Conservation (phyloP, 495 filamentous ascomycete species). For the Acidomyces sp. region DNA sequence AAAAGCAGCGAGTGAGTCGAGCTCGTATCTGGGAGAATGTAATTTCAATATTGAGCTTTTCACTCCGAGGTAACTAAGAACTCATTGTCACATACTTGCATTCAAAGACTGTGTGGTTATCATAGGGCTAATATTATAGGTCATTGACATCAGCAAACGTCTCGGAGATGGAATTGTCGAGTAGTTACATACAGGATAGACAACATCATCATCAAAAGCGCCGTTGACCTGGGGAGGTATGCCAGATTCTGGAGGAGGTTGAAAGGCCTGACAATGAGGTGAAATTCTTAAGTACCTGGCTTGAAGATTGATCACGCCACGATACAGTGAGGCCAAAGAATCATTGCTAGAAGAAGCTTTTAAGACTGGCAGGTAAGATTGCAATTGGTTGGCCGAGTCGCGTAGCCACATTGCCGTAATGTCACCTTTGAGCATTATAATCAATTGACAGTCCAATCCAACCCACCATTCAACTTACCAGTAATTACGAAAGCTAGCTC, state of each 20-base stretch:
- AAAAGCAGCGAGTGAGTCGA: constrained; percentile 56
- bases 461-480: constrained; percentile 21
- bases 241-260: constrained; percentile 43
- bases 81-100: constrained; percentile 44
- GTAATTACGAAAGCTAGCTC: constrained; percentile 54
- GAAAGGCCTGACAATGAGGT: constrained; percentile 54
- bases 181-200: too few relatives aligned
- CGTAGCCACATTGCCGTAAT: constrained; percentile 62
- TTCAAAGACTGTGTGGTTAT: constrained; percentile 41
- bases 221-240: constrained; percentile 37
- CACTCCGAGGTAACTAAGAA: too few relatives aligned
- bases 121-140: too few relatives aligned
- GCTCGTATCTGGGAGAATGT: constrained; percentile 30
- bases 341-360: constrained; percentile 37
- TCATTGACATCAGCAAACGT: too few relatives aligned
- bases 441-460: background rate
- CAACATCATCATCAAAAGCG: constrained; percentile 35
- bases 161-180: too few relatives aligned
- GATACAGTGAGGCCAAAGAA: constrained; percentile 45
- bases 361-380: constrained; percentile 47
- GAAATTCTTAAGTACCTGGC: constrained; percentile 45
- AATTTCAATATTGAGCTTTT: background rate
- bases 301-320: constrained; percentile 55
- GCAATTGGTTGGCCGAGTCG: constrained; percentile 54
- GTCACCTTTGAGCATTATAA: constrained; percentile 24